A percentile compares a stretch with the other conserved stretches of the same genome.
Conservation (phyloP, 495 filamentous ascomycete genomes). For the Neurospora sp. region DNA sequence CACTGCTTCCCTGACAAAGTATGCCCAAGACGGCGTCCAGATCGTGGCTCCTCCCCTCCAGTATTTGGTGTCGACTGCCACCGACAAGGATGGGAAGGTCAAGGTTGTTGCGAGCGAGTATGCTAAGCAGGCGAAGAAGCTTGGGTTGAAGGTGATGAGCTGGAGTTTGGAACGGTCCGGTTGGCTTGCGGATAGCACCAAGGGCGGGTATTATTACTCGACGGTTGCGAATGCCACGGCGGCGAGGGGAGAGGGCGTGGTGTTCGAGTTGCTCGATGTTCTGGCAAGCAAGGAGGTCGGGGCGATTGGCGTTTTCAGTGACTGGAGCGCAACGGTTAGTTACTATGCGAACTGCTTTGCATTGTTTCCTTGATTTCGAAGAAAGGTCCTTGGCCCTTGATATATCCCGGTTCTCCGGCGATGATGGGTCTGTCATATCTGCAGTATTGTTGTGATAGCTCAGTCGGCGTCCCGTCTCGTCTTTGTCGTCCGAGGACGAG, state of each 20-base stretch:
- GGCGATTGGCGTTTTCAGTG: conserved; percentile 46
- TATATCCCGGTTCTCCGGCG: no score
- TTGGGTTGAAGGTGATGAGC: conserved; percentile 47
- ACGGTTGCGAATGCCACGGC: conserved; percentile 40
- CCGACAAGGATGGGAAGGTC: conserved; percentile 25
- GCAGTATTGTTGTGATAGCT: no score
- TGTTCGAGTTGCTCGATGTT: conserved; percentile 49
- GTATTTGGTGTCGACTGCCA: conserved; percentile 27
- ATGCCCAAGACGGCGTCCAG: conserved; percentile 33
- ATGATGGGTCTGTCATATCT: no score
- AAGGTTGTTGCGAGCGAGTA: conserved; percentile 35
- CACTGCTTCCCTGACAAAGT: conserved; percentile 37
- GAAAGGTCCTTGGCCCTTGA: no score
- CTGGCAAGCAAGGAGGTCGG: conserved; percentile 43
- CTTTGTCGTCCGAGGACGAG: no score
- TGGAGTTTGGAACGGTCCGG: conserved; percentile 55
- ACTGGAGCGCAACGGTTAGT: conserved; percentile 51
- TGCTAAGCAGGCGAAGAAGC: conserved; percentile 37
- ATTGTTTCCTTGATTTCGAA: conserved; percentile 11
- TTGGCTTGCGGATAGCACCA: conserved; percentile 36
- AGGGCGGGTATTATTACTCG: conserved; percentile 43
- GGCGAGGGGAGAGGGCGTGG: conserved; percentile 41
- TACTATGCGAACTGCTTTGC: conserved; percentile 57
- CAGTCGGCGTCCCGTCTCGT: no score
- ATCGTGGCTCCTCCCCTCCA: conserved; percentile 32